These are phyloP conservation scores for Botrytis galanthina DNA, from an alignment of 2,329 filamentous ascomycete genomes.

Conservation along the genomic window DNA sequence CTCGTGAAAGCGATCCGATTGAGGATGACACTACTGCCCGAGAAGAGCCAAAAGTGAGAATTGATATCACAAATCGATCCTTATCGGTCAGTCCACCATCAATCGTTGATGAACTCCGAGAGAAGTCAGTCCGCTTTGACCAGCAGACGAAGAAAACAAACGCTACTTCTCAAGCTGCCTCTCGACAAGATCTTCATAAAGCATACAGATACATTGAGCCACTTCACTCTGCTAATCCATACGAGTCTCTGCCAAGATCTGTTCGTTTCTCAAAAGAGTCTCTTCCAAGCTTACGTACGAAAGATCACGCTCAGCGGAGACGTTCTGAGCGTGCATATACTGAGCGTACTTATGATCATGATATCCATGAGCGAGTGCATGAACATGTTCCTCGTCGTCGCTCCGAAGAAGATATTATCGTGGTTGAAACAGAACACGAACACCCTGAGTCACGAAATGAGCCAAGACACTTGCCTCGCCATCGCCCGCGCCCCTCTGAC, in stretches of 20 bases:
- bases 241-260: not conserved
- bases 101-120: not conserved
- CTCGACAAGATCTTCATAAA: not conserved
- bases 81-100: not conserved
- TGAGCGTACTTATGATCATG: not conserved
- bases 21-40: not conserved
- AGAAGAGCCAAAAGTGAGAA: not conserved
- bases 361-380: not conserved
- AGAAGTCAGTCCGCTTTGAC: not conserved
- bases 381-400: not conserved
- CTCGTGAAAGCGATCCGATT: not conserved
- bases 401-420: not conserved
- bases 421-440: constrained; percentile 1
- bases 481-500: not conserved
- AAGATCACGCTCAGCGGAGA: constrained; percentile 1
- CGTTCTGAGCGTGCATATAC: not conserved
- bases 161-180: not conserved
- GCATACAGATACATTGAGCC: not conserved
- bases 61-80: not conserved
- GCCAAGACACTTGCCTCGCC: not conserved
- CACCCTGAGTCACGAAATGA: not conserved
- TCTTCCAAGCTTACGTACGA: not conserved
- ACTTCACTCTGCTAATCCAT: not conserved
- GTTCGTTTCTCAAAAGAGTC: not conserved
- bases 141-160: not conserved